Conservation (phyloP, 139 green algal species). For the Tetradesmus obliquus region DNA sequence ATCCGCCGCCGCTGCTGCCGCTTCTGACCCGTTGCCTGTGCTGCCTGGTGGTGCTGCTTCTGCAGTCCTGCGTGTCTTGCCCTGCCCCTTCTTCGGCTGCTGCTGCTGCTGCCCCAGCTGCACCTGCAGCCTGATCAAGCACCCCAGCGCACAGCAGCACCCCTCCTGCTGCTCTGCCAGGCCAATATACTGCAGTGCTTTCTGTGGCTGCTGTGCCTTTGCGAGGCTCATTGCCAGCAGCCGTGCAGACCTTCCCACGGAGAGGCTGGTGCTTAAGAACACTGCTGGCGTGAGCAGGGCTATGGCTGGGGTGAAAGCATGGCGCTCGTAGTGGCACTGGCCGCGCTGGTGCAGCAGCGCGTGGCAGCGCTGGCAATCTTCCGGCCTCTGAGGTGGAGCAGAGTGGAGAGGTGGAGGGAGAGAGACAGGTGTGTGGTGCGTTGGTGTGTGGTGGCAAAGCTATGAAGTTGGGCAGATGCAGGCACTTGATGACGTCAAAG, state of each 20-base stretch:
- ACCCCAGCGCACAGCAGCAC: background rate
- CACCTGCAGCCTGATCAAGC: slow-evolving; percentile 25
- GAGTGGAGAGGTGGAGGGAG: background rate
- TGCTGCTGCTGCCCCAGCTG: background rate
- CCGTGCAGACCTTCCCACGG: slow-evolving; percentile 20
- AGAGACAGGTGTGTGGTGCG: too few species aligned
- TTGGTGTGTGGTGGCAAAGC: background rate
- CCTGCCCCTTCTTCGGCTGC: background rate
- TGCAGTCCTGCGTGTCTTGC: background rate
- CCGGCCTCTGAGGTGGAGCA: background rate
- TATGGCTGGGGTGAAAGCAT: background rate
- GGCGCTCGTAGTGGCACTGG: background rate
- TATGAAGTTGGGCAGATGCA: background rate
- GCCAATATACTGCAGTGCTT: background rate
- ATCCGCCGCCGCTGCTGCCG: background rate
- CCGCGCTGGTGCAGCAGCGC: slow-evolving; percentile 23
- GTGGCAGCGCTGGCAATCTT: background rate
- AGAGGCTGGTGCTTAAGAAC: slow-evolving; percentile 9
- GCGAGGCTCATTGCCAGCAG: slow-evolving; percentile 17
- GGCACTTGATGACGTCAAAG: background rate
- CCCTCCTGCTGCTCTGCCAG: slow-evolving; percentile 36
- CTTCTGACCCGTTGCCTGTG: too few species aligned
- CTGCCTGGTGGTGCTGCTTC: background rate
- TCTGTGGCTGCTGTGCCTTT: background rate
- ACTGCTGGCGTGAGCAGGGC: slow-evolving; percentile 22